Percentiles rank a stretch among this genome's conserved stretches.
These are phyloP conservation scores for Candida ovalis DNA, from an alignment of 805 yeast species.

Conservation along the genomic window DNA sequence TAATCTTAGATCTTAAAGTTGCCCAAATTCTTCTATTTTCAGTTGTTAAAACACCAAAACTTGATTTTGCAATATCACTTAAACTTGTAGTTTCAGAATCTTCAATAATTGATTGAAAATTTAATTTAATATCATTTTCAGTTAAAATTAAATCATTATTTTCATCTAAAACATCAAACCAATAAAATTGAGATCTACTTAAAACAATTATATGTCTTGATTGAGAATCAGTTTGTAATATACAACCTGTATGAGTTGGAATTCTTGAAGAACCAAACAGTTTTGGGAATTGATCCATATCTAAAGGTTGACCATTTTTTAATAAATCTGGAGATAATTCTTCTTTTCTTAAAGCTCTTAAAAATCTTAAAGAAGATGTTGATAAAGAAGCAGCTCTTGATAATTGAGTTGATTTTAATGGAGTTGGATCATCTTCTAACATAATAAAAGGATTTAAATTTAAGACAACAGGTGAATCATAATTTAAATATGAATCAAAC, in stretches of 20 bases:
- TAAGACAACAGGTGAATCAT: slow-evolving; percentile 87
- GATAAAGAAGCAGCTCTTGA: slow-evolving; percentile 80
- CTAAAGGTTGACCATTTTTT: slow-evolving; percentile 59
- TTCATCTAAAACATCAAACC: slow-evolving; percentile 88
- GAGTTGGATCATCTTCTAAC: slow-evolving; percentile 88
- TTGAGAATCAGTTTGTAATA: slow-evolving; percentile 73
- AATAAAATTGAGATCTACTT: slow-evolving; percentile 84
- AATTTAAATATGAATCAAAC: slow-evolving; percentile 85
- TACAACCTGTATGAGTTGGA: slow-evolving; percentile 79
- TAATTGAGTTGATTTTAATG: slow-evolving; percentile 58
- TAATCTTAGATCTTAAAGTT: slow-evolving; percentile 52
- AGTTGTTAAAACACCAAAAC: slow-evolving; percentile 87
- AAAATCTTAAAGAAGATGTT: slow-evolving; percentile 71
- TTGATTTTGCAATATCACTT: slow-evolving; percentile 64
- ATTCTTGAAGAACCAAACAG: slow-evolving; percentile 85
- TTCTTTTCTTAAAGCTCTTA: slow-evolving; percentile 71
- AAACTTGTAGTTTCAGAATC: slow-evolving; percentile 59
- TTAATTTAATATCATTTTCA: slow-evolving; percentile 71
- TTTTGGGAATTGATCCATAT: slow-evolving; percentile 89
- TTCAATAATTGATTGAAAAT: slow-evolving; percentile 68
- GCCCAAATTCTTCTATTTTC: slow-evolving; percentile 92
- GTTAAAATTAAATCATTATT: slow-evolving; percentile 67
- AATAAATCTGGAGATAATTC: slow-evolving; percentile 70
- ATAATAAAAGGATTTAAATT: slow-evolving; percentile 88
- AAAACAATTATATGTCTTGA: slow-evolving; percentile 80